Percentiles rank a stretch among this genome's conserved stretches.
Evolutionary conservation across 306 rosid species (phyloP).

Genomic region (Medicago truncatula): DNA sequence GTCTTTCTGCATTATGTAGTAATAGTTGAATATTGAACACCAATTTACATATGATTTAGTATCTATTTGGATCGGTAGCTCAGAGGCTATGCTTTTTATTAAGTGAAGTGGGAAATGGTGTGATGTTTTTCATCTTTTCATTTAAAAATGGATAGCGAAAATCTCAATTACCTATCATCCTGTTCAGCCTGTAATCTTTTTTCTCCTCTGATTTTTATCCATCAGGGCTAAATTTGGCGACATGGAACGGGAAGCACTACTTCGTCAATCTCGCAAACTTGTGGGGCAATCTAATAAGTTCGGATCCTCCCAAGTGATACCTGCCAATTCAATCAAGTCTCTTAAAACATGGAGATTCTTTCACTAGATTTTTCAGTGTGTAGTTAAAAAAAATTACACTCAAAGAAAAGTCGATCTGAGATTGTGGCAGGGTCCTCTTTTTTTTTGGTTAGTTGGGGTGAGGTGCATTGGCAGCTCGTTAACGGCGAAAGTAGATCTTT

Average conservation of each 20-base stretch:
- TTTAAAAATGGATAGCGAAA: conserved; percentile 3
- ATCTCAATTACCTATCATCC: conserved; percentile 19
- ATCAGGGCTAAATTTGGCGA: conserved; percentile 71
- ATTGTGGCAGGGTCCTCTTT: conserved; percentile 28
- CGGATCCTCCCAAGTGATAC: conserved; percentile 60
- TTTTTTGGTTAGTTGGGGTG: conserved; percentile 32
- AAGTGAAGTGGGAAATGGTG: conserved; percentile 27
- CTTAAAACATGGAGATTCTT: conserved; percentile 37
- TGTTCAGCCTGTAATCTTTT: conserved; percentile 23
- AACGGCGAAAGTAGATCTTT: conserved; percentile 1
- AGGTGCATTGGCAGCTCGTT: conserved; percentile 25
- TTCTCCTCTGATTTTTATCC: conserved; percentile 34
- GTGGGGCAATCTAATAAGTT: conserved; percentile 79
- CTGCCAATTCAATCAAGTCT: conserved; percentile 36
- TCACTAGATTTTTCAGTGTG: conserved; percentile 22
- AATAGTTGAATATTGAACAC: conserved; percentile 17
- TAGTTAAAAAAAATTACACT: conserved; percentile 4
- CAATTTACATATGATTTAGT: conserved; percentile 11
- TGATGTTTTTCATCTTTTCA: conserved; percentile 19
- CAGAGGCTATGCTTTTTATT: not conserved
- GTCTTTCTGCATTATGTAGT: conserved; percentile 15
- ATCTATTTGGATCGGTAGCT: conserved; percentile 27
- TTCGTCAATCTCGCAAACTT: conserved; percentile 73
- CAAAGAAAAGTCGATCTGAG: conserved; percentile 22
- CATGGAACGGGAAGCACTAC: conserved; percentile 78